Percentiles rank a stretch among this genome's conserved stretches.
phyloP scores from a whole-genome alignment of 768 basidiomycete species.

The Mrakia blollopis region DNA sequence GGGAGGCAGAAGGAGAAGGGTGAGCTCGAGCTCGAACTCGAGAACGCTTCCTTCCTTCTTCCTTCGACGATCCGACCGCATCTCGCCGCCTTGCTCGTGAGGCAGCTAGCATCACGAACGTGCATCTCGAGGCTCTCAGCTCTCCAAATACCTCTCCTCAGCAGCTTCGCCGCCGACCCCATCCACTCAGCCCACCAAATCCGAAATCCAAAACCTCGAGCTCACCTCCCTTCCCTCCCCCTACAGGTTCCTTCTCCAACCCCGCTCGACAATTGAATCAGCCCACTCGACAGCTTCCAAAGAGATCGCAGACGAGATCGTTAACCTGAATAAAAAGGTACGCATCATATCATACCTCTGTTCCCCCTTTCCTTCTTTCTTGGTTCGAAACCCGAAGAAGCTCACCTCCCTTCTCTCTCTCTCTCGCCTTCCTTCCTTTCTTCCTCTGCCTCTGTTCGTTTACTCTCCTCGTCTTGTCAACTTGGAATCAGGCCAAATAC shows the following conservation, averaged over 20 bases:
- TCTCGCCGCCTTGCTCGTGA: no score
- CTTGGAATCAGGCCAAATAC: slow-evolving; percentile 62
- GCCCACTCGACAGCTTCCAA: slow-evolving; percentile 73
- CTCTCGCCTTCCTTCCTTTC: neutral
- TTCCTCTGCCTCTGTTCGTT: neutral
- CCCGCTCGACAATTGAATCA: slow-evolving; percentile 69
- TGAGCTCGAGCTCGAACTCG: neutral
- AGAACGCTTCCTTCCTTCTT: no score
- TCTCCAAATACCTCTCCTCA: no score
- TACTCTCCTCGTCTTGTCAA: no score
- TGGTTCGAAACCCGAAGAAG: neutral
- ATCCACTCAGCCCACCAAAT: no score
- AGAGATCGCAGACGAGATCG: slow-evolving; percentile 75
- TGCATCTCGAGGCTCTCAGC: no score
- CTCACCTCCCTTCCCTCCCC: neutral
- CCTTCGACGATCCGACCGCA: neutral
- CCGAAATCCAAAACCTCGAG: neutral
- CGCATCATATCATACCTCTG: neutral
- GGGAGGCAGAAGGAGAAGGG: neutral
- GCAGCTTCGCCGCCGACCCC: no score
- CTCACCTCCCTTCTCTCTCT: neutral
- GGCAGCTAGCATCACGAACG: neutral
- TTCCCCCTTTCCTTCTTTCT: neutral
- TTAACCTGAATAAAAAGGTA: slow-evolving; percentile 79
- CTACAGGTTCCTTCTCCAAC: slow-evolving; percentile 84